A percentile compares a stretch with the other conserved stretches of the same genome.
phyloP scores from a whole-genome alignment of 768 basidiomycete genomes.

The Coprinopsis marcescibilis region DNA sequence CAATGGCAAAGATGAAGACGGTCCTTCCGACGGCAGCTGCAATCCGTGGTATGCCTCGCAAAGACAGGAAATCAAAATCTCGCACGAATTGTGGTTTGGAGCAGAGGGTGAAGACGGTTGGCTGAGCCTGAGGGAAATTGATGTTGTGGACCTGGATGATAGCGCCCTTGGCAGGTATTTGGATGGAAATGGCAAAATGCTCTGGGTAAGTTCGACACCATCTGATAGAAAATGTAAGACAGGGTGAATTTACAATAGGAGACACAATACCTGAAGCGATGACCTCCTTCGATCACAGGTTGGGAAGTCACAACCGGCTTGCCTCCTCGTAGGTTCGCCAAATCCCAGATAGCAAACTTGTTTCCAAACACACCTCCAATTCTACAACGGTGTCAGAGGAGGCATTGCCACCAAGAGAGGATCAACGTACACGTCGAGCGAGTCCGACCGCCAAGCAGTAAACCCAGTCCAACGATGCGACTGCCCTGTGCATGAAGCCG shows the following conservation, averaged over 20 bases:
- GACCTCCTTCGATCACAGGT: slow-evolving; percentile 62
- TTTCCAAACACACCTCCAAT: slow-evolving; percentile 72
- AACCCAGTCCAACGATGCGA: slow-evolving; percentile 47
- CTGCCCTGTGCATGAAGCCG: slow-evolving; percentile 43
- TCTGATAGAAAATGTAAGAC: slow-evolving; percentile 29
- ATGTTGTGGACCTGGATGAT: slow-evolving; percentile 65
- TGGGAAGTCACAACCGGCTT: slow-evolving; percentile 59
- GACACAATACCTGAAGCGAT: slow-evolving; percentile 57
- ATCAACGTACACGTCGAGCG: slow-evolving; percentile 61
- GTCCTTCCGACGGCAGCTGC: slow-evolving; percentile 61
- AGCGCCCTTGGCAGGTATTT: slow-evolving; percentile 55
- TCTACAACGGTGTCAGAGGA: slow-evolving; percentile 27
- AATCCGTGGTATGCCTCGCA: slow-evolving; percentile 56
- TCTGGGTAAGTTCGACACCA: slow-evolving; percentile 77
- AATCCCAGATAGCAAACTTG: slow-evolving; percentile 74
- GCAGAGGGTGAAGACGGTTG: slow-evolving; percentile 51
- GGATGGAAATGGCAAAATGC: slow-evolving; percentile 71
- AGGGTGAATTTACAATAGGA: slow-evolving; percentile 2
- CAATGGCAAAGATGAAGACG: slow-evolving; percentile 58
- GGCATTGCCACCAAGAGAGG: slow-evolving; percentile 6
- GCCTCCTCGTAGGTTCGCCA: slow-evolving; percentile 65
- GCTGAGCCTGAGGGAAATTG: slow-evolving; percentile 57
- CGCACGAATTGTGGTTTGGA: slow-evolving; percentile 59
- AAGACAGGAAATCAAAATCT: slow-evolving; percentile 72
- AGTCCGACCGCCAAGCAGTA: slow-evolving; percentile 66